Percentiles rank a stretch among this genome's conserved stretches.
phyloP scores from a whole-genome alignment of 2,329 filamentous ascomycete genomes.

The Chrysoporthe deuterocubensis region DNA sequence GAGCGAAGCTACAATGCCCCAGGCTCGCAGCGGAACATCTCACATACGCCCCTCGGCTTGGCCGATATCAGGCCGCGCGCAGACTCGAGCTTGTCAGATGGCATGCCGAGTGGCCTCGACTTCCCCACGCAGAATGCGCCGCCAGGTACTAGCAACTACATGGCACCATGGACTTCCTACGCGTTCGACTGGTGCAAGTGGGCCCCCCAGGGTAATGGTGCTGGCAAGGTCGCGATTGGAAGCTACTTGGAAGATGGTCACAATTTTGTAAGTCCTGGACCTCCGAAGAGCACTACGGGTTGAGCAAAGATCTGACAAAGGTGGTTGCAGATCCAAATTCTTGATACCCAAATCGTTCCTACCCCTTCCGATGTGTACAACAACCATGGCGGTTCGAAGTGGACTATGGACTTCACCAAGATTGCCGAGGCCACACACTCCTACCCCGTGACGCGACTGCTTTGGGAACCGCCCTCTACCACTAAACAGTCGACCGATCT shows the following conservation, averaged over 20 bases:
- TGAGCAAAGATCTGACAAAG: conserved; percentile 6
- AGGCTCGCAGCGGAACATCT: conserved; percentile 64
- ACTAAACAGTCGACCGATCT: conserved; percentile 96
- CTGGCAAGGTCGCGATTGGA: conserved; percentile 90
- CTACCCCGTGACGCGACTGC: conserved; percentile 90
- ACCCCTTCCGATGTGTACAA: conserved; percentile 71
- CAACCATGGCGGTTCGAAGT: conserved; percentile 68
- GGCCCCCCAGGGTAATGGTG: conserved; percentile 77
- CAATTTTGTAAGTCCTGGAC: conserved; percentile 76
- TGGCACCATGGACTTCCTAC: conserved; percentile 94
- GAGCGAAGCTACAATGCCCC: conserved; percentile 60
- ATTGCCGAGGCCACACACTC: conserved; percentile 96
- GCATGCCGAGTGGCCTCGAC: conserved; percentile 62
- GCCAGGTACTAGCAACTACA: conserved; percentile 84
- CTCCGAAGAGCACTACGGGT: too few species aligned
- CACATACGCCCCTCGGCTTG: conserved; percentile 87
- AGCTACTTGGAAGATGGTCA: conserved; percentile 98
- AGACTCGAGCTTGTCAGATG: conserved; percentile 79
- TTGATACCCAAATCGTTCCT: conserved; percentile 80
- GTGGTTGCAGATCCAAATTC: conserved; percentile 81
- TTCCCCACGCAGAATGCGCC: conserved; percentile 70
- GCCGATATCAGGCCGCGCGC: conserved; percentile 89
- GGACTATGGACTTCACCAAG: conserved; percentile 86
- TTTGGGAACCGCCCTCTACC: conserved; percentile 95
- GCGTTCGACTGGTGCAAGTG: conserved; percentile 99